Percentiles rank a stretch among this genome's conserved stretches.
These are phyloP conservation scores for Aspergillus wentii DNA, from an alignment of 495 filamentous ascomycete species.

Conservation along the genomic window DNA sequence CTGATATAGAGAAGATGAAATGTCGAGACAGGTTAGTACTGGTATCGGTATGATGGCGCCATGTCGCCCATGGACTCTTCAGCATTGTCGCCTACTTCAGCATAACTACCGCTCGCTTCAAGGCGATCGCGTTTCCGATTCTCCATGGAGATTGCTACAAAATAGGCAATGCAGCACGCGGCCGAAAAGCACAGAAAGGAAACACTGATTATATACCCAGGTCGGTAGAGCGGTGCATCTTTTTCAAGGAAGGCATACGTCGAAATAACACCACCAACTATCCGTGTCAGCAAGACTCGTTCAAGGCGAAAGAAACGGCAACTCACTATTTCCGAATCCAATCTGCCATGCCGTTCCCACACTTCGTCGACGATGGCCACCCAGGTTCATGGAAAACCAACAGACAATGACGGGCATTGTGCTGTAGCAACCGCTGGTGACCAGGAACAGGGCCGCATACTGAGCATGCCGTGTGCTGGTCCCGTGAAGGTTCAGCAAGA, in stretches of 20 bases:
- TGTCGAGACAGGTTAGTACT: constrained; percentile 18
- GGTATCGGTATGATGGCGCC: constrained; percentile 37
- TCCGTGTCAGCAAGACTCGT: constrained; percentile 5
- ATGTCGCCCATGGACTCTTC: constrained; percentile 33
- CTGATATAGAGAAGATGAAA: not conserved
- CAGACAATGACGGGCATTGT: constrained; percentile 84
- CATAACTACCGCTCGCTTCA: constrained; percentile 14
- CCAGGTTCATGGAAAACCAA: constrained; percentile 93
- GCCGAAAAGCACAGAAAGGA: constrained; percentile 66
- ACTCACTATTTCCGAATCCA: constrained; percentile 79
- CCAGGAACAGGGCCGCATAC: constrained; percentile 72
- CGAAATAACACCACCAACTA: constrained; percentile 77
- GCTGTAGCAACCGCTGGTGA: constrained; percentile 57
- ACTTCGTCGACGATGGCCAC: constrained; percentile 76
- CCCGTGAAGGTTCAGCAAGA: constrained; percentile 62
- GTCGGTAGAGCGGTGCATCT: constrained; percentile 61
- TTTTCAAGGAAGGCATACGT: constrained; percentile 73
- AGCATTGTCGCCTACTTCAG: constrained; percentile 16
- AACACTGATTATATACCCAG: constrained; percentile 76
- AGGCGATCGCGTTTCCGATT: constrained; percentile 58
- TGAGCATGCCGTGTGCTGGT: constrained; percentile 50
- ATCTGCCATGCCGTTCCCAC: constrained; percentile 88
- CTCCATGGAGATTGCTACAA: constrained; percentile 51
- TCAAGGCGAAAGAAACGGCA: not conserved
- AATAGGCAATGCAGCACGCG: constrained; percentile 56